Conservation (phyloP, 2,329 filamentous ascomycete genomes). For the Beauveria caledonica region DNA sequence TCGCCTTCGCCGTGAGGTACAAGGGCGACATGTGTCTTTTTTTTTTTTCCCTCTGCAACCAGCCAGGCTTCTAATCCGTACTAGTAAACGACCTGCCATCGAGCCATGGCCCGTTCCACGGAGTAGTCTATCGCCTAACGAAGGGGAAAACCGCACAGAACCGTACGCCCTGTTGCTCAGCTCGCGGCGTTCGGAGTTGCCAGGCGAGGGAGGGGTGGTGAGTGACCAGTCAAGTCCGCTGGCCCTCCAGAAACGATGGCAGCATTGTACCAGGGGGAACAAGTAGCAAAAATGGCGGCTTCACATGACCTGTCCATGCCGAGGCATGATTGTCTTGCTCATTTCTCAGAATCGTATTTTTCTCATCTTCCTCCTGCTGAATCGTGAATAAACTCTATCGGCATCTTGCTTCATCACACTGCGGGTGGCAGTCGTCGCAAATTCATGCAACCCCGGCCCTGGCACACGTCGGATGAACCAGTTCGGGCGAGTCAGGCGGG, state of each 20-base stretch:
- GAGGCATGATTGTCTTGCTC: background rate
- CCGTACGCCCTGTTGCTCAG: background rate
- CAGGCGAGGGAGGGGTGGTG: background rate
- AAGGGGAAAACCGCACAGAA: background rate
- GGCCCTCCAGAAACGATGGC: background rate
- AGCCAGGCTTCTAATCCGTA: background rate
- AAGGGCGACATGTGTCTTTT: background rate
- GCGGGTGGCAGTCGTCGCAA: background rate
- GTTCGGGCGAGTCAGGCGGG: background rate
- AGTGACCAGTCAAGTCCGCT: background rate
- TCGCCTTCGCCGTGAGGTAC: background rate
- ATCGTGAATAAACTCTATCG: background rate
- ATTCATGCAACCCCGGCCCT: background rate
- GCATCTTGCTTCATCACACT: background rate
- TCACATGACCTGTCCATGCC: too few species aligned
- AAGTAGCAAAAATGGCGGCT: too few species aligned
- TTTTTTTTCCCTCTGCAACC: background rate
- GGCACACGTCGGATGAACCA: constrained; percentile 5
- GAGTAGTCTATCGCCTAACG: background rate
- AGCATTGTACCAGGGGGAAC: background rate
- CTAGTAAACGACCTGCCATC: background rate
- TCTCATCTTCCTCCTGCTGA: background rate
- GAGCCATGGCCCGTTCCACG: background rate
- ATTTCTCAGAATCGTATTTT: background rate
- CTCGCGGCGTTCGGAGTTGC: background rate